Conservation (phyloP, 805 yeast species). For the Candida tammaniensis region DNA sequence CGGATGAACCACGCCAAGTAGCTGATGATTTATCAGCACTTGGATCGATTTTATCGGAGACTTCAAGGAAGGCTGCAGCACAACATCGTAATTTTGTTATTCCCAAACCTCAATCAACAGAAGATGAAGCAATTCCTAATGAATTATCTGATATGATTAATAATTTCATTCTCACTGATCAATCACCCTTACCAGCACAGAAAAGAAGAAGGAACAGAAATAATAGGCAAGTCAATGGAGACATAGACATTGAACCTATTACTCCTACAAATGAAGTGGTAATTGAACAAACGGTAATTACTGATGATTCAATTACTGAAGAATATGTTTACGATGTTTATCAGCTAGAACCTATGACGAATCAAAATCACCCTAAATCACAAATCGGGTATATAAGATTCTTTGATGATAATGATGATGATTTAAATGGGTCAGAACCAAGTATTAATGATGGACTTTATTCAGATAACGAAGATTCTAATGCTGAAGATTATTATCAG, state of each 20-base stretch:
- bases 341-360: constrained; percentile 33
- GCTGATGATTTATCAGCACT: constrained; percentile 8
- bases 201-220: constrained; percentile 16
- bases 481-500: constrained; percentile 87
- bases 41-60: constrained; percentile 12
- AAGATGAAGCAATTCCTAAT: constrained; percentile 44
- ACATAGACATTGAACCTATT: too few relatives aligned
- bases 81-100: constrained; percentile 31
- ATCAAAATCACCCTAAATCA: constrained; percentile 48
- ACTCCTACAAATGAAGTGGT: too few relatives aligned
- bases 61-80: constrained; percentile 8
- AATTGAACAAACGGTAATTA: too few relatives aligned
- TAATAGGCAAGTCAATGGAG: too few relatives aligned
- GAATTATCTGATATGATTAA: constrained; percentile 75
- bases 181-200: constrained; percentile 15
- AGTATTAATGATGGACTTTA: constrained; percentile 36
- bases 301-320: constrained; percentile 18
- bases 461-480: constrained; percentile 80
- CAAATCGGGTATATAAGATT: constrained; percentile 53
- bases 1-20: constrained; percentile 23
- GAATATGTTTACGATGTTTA: constrained; percentile 94
- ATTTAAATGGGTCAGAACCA: constrained; percentile 22
- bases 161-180: constrained; percentile 46
- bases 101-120: constrained; percentile 30
- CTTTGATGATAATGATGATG: constrained; percentile 54